Evolutionary conservation across 1,284 basidiomycete genomes (phyloP), one percentile per base, ranked within the genome.

Genomic region (Marasmius sp.): DNA sequence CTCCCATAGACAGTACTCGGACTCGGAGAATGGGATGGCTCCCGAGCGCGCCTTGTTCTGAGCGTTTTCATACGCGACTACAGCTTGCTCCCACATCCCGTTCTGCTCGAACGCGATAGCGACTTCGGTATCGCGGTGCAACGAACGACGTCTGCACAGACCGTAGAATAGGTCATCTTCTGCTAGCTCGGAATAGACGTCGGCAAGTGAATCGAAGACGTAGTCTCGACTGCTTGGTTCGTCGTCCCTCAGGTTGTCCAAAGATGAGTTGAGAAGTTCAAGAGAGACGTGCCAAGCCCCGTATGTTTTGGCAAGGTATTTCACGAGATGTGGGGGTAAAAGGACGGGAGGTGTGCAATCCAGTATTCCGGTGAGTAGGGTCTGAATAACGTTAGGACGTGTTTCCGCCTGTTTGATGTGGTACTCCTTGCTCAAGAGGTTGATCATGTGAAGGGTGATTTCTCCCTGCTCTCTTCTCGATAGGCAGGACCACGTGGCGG

Each of bases 91-190:
- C 96, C 97, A 99, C 84, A 97, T 91, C 16, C 98, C 97, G 65
- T 94, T 94, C 75, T 99, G 97, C 78, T 99, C 98, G 70, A 92
- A 95, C 5, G 95, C 91, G 58, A 99, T 83, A 4, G 92, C 95
- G 18, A 92, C 87, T 66, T 98, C 98, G 4, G 96, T 98, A 70
- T 99, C 97, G 8, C 85, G 78, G 69, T 95, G 95, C 41, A 95
- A 82, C 64, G 89, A 92, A 22, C 97, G 91, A 59, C 93, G 87
- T 37, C 97, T 87, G 91, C 97, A 99, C 33, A 98, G 79, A 6
- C 97, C 97, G 74, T 99, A 97, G 76, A 98, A 98, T 78, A 98
- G 86, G 75, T 99, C 98, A 65, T 98, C 96, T 77, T 99, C 97
- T 16, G 89, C 89, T 45, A 99, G 79, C 73, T 99, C 97, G 2